Evolutionary conservation across 352 stramenopile species (phyloP), one percentile per base, ranked within the genome.

Genomic region (Globisporangium paddicum): DNA sequence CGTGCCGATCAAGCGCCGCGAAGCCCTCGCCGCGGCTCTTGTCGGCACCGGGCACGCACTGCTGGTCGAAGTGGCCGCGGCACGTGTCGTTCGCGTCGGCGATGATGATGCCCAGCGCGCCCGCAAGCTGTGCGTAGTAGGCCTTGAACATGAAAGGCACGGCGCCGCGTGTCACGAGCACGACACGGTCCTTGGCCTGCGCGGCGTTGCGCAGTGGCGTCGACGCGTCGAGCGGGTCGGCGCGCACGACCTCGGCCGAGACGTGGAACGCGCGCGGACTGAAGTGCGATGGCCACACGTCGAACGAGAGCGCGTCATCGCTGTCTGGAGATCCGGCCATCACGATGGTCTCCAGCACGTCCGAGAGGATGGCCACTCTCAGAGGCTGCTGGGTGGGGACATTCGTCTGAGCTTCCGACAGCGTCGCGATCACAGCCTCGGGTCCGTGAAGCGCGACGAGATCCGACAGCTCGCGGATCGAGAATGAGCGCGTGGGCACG

Each of bases 81-180:
- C 84, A 94, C 16, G 54, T 52, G 51, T 72, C 71, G 35, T 71
- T 62, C 23, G 68, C 57, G 51, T 94, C 82, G 2, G 66, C 67
- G 37, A 92, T 77, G 28, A 94, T 58, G 23, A 94, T 68, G 19
- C 78, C 84, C 5, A 94, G 58, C 0, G 84, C 84, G 0, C 84
- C 84, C 0, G 84, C 84, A 30, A 47, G 63, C 47, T 94, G 84
- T 16, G 80, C 82, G 47, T 83, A 70, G 34, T 73, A 66, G 18
- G 82, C 26, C 55, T 94, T 94, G 67, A 87, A 87, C 34, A 87
- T 71, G 51, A 94, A 74, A 0, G 84, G 75, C 1, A 83, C 74
- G 8, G 48, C 46, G 11, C 81, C 83, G 34, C 79, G 78, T 5
- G 70, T 38, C n/a, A 81, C 63, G 48, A 92, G 42, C 21, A 86